These are phyloP conservation scores for Penicillium vulpinum DNA, from an alignment of 2,329 filamentous ascomycete species.

Conservation along the genomic window DNA sequence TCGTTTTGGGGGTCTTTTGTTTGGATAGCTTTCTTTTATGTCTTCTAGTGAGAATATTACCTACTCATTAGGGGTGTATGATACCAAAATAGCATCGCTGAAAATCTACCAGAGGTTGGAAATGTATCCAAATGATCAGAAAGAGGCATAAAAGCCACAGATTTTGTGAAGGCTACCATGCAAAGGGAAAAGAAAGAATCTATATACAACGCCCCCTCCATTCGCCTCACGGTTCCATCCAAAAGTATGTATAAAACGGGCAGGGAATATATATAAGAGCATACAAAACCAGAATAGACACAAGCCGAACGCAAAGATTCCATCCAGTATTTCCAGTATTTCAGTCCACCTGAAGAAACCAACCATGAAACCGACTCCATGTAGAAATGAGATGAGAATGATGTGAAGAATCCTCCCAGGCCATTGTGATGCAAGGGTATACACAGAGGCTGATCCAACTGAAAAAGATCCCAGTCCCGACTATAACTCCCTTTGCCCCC, in stretches of 20 bases:
- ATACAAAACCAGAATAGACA: background rate
- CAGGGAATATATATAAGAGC: slow-evolving; percentile 9
- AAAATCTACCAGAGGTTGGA: background rate
- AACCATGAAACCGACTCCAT: slow-evolving; percentile 20
- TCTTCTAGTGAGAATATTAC: background rate
- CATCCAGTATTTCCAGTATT: slow-evolving; percentile 1
- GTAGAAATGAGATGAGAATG: slow-evolving; percentile 14
- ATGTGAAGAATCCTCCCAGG: slow-evolving; percentile 14
- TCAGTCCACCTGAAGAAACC: slow-evolving; percentile 2
- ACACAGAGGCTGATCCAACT: slow-evolving; percentile 9
- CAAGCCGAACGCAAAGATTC: background rate
- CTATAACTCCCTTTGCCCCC: slow-evolving; percentile 6
- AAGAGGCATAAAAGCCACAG: background rate
- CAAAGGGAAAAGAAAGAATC: background rate
- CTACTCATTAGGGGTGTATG: background rate
- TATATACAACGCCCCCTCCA: slow-evolving; percentile 11
- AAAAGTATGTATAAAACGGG: slow-evolving; percentile 13
- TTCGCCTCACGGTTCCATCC: slow-evolving; percentile 2
- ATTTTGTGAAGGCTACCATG: slow-evolving; percentile 1
- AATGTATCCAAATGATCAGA: background rate
- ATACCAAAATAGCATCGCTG: background rate
- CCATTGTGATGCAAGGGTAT: slow-evolving; percentile 22
- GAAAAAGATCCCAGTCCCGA: background rate
- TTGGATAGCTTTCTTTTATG: background rate
- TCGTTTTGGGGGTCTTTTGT: background rate